Base-by-base conservation (phyloP, 495 filamentous ascomycete genomes). In the Hypomontagnella submonticulosa region DNA sequence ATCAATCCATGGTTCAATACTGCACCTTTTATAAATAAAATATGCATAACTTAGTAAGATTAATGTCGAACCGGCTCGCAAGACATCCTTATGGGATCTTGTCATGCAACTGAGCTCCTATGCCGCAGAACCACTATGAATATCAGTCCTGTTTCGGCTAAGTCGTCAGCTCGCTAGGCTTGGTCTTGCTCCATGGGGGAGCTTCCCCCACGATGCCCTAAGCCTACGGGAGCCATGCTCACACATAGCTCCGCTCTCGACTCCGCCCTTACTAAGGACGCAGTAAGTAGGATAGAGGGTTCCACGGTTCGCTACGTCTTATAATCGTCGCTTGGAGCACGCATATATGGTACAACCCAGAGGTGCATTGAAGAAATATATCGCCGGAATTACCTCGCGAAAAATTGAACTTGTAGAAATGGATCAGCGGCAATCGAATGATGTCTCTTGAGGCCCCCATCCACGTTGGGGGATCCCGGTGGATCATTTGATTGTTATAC, bases 401-500 rank as follows among this genome's bases (percentile, higher is more conserved):
- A 1, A 52, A 47, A 40, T 42, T 36, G 44, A 64, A 16, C 33
- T 38, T 48, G 4, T 13, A 49, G 43, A 57, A 60, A 46, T 57
- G 40, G 56, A 64, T 53, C 42, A 52, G 56, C 60, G 50, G 66
- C 60, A 63, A 61, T 61, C 55, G 51, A 56, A 69, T 23, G 43
- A 64, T 64, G 51, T 42, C 32, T 40, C 41, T 53, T 42, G 19
- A 44, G 41, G 47, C 27, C 36, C 40, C 43, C 43, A 40, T 61
- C 27, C 37, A 36, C 23, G 30, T 52, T 59, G 49, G 43, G 55
- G 55, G 51, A 57, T 56, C 38, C 38, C 23, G 34, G 66, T 63
- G 66, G 59, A 64, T 64, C 60, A 42, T 60, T 63, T 55, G 54
- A 69, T 61, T 64, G 56, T 4, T 57, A 61, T 69, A 53, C 55